Conservation (phyloP, 2,329 filamentous ascomycete genomes). For the Colletotrichum spaethianum region DNA sequence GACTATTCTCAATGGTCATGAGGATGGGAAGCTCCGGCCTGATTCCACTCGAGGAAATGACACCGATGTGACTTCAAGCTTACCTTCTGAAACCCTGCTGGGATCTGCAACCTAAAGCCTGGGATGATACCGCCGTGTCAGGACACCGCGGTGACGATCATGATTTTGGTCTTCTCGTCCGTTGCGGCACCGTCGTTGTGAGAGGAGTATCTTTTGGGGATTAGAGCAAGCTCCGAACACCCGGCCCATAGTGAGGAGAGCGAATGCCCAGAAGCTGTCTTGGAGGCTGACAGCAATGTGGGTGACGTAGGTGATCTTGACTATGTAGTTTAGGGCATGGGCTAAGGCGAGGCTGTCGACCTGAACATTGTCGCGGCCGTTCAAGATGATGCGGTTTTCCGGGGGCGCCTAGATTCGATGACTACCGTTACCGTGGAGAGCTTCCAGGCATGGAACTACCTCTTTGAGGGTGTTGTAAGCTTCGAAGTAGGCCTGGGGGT, state of each 20-base stretch:
- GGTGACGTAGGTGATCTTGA: not conserved
- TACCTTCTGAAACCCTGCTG: too few relatives aligned
- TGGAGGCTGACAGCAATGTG: not conserved
- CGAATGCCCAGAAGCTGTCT: not conserved
- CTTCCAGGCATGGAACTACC: not conserved
- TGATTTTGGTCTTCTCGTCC: not conserved
- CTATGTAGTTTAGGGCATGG: not conserved
- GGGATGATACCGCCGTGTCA: not conserved
- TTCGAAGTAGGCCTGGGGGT: not conserved
- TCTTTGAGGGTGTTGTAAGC: not conserved
- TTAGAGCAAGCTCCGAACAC: not conserved
- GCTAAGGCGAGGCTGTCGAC: not conserved
- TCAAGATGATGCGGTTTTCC: not conserved
- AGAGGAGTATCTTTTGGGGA: not conserved
- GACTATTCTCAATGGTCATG: not conserved
- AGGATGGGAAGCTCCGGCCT: not conserved
- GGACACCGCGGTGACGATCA: not conserved
- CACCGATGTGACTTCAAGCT: too few relatives aligned
- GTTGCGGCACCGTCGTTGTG: not conserved
- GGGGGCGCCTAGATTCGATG: rapidly evolving
- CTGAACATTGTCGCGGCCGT: not conserved
- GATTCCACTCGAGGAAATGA: too few relatives aligned
- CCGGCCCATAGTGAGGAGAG: not conserved
- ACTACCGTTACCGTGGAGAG: not conserved
- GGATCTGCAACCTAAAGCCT: not conserved